Percentiles rank a stretch among this genome's conserved stretches.
phyloP scores from a whole-genome alignment of 1,284 basidiomycete species.

The Wallemia ichthyophaga region DNA sequence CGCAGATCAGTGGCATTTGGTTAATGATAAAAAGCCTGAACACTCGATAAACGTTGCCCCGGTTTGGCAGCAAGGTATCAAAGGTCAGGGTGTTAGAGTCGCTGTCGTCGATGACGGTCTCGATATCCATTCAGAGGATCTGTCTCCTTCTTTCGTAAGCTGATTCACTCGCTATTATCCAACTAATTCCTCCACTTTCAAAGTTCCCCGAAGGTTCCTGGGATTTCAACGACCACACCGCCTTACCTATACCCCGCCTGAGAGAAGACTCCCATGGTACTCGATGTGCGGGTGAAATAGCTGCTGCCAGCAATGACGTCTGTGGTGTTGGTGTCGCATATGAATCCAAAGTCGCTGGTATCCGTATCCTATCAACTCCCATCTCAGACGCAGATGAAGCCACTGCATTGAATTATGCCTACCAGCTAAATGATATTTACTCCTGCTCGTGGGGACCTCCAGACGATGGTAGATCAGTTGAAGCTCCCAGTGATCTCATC shows the following conservation, averaged over 20 bases:
- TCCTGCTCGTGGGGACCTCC: slow-evolving; percentile 96
- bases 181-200: not conserved
- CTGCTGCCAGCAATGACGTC: slow-evolving; percentile 78
- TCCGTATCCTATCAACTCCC: slow-evolving; percentile 84
- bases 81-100: slow-evolving; percentile 57
- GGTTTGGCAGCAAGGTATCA: slow-evolving; percentile 62
- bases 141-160: slow-evolving; percentile 70
- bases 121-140: slow-evolving; percentile 62
- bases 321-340: slow-evolving; percentile 92
- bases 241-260: slow-evolving; percentile 58
- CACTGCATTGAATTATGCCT: slow-evolving; percentile 72
- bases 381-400: slow-evolving; percentile 97
- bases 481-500: slow-evolving; percentile 70
- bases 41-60: slow-evolving; percentile 58
- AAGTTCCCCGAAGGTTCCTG: slow-evolving; percentile 71
- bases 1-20: slow-evolving; percentile 66
- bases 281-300: slow-evolving; percentile 88
- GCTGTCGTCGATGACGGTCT: slow-evolving; percentile 88
- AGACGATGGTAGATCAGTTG: slow-evolving; percentile 84
- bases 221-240: slow-evolving; percentile 83
- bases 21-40: slow-evolving; percentile 39
- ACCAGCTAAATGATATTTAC: slow-evolving; percentile 72
- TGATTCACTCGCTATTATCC: not conserved
- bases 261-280: slow-evolving; percentile 91
- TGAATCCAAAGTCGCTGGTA: slow-evolving; percentile 61